Conservation (phyloP, 148 eudicot species). For the Vaccinium darrowii region DNA sequence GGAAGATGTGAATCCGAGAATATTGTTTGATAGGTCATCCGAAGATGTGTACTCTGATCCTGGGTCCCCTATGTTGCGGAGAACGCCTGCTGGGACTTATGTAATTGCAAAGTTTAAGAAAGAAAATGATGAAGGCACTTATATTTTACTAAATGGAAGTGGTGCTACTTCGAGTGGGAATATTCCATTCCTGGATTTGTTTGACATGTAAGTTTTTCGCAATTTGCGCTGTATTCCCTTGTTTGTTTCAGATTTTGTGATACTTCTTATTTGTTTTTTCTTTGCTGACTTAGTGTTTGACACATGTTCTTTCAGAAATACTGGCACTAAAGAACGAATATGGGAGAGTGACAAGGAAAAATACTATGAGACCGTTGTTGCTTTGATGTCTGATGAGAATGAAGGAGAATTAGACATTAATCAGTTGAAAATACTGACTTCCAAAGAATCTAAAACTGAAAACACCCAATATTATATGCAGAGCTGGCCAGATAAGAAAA, state of each 20-base stretch:
- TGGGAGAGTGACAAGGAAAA: conserved; percentile 98
- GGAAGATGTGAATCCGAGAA: conserved; percentile 56
- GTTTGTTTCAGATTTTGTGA: not conserved
- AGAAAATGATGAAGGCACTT: conserved; percentile 65
- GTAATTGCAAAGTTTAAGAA: conserved; percentile 79
- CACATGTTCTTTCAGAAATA: conserved; percentile 52
- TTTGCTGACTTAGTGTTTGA: conserved; percentile 23
- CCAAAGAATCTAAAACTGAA: conserved; percentile 95
- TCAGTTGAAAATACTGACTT: conserved; percentile 68
- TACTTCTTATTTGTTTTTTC: conserved; percentile 12
- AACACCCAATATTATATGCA: conserved; percentile 84
- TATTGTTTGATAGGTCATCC: conserved; percentile 88
- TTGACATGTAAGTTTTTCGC: conserved; percentile 70
- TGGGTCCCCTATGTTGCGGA: conserved; percentile 93
- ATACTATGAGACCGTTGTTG: conserved; percentile 82
- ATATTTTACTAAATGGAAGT: conserved; percentile 73
- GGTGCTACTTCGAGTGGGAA: conserved; percentile 96
- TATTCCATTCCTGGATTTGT: conserved; percentile 86
- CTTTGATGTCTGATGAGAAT: conserved; percentile 79
- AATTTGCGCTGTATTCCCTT: not conserved
- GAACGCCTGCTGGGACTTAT: conserved; percentile 72
- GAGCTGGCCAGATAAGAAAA: conserved; percentile 73
- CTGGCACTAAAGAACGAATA: conserved; percentile 86
- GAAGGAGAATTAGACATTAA: conserved; percentile 66
- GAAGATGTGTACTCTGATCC: conserved; percentile 99